Percentiles rank a stretch among this genome's conserved stretches.
phyloP scores from a whole-genome alignment of 2,329 filamentous ascomycete species.

The Phoma sp. region DNA sequence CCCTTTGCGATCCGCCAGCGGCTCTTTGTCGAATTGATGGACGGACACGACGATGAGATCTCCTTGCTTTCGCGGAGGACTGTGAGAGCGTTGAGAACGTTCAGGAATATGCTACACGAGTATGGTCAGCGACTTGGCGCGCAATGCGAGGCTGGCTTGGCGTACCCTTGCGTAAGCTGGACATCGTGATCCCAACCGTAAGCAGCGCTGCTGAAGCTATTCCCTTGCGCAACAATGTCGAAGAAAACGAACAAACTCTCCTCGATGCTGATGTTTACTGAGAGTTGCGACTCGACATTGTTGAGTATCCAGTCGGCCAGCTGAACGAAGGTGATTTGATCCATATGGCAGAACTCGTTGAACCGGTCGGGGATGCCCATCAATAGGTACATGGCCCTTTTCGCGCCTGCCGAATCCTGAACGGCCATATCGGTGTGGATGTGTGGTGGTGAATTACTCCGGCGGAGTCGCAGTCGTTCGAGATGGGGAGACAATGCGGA shows the following conservation, averaged over 20 bases:
- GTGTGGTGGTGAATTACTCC: constrained; percentile 2
- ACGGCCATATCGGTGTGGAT: constrained; percentile 27
- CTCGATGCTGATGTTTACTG: constrained; percentile 43
- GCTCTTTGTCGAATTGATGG: constrained; percentile 38
- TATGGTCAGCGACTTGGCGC: constrained; percentile 20
- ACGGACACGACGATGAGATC: constrained; percentile 38
- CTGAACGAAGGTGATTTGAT: constrained; percentile 47
- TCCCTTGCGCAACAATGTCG: constrained; percentile 46
- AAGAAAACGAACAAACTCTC: constrained; percentile 48
- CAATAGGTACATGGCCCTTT: constrained; percentile 39
- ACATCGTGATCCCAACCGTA: constrained; percentile 46
- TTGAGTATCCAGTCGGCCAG: constrained; percentile 47
- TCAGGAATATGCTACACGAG: constrained; percentile 42
- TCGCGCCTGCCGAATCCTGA: constrained; percentile 33
- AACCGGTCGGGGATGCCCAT: constrained; percentile 46
- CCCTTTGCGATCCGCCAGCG: constrained; percentile 42
- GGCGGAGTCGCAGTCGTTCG: background rate
- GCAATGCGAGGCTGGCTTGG: constrained; percentile 13
- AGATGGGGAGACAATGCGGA: constrained; percentile 12
- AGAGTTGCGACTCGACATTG: constrained; percentile 38
- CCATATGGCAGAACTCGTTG: constrained; percentile 47
- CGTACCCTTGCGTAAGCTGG: constrained; percentile 44
- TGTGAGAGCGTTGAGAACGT: constrained; percentile 42
- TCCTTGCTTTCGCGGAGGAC: constrained; percentile 42
- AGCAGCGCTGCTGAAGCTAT: constrained; percentile 41